Evolutionary conservation across 305 asterid genomes (phyloP), one percentile per base, ranked within the genome.

Genomic region (Fraxinus dipetala): DNA sequence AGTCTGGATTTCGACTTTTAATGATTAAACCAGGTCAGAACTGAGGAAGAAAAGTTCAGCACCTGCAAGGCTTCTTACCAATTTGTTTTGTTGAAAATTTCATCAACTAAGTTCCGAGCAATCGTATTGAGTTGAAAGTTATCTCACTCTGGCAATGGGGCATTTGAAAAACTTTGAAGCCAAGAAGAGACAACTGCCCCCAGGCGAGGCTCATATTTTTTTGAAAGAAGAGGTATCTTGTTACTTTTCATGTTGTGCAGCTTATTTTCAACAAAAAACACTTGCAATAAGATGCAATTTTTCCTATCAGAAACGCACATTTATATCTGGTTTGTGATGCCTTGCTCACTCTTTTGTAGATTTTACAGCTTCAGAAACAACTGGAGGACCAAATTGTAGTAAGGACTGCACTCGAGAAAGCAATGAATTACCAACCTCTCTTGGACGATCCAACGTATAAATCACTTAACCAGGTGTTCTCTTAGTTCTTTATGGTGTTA

Each of bases 401-500:
- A 36, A 86, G 98, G 5, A 83, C 85, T 43, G 90, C 89, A 18
- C 90, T 91, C 6, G 93, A 93, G 86, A 89, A 88, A 69, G 94
- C 95, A 10, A 54, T 88, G 59, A 86, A 80, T 85, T 80, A 79
- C 81, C 89, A 84, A 61, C 93, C 94, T 86, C 81, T 84, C 63
- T 76, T 77, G 31, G 89, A 90, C 75, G 91, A 90, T 87, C 88
- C 89, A 31, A 10, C 83, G 0, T 35, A 83, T 31, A 89, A 88
- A 87, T 86, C 97, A 54, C 87, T 90, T 79, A 89, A 92, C 77
- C 87, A 88, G 94, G 96, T 91, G 80, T 28, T 72, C 54, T 10
- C 11, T 32, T 36, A 73, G 14, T 22, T 38, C 69, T 79, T 63
- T 70, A 4, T 10, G 43, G 22, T 72, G 38, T 28, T 69, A 69